Conservation (phyloP, 2,329 filamentous ascomycete genomes). For the Cordyceps cateniannulata region DNA sequence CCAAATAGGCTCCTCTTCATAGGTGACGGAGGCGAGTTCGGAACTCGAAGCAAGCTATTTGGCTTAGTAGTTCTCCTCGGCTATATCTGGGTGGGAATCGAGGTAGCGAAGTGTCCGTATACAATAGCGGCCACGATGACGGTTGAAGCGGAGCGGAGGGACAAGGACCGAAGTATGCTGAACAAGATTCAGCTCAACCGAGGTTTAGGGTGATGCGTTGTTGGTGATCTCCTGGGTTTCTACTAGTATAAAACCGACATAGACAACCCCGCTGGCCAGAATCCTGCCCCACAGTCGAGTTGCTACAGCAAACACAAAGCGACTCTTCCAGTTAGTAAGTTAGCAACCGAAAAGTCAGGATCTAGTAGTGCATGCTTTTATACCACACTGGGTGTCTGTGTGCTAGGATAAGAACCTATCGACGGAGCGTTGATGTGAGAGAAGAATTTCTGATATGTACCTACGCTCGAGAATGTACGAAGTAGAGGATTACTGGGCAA, state of each 20-base stretch:
- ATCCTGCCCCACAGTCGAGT: background rate
- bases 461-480: no score
- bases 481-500: no score
- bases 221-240: background rate
- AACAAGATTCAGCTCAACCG: background rate
- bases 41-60: background rate
- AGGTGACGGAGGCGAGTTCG: background rate
- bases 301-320: background rate
- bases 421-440: no score
- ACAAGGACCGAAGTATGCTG: background rate
- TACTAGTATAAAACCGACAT: background rate
- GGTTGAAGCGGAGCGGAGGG: background rate
- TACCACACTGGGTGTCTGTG: background rate
- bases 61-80: background rate
- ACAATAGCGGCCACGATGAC: background rate
- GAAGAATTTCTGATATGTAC: no score
- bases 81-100: background rate
- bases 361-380: background rate
- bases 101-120: background rate
- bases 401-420: no score
- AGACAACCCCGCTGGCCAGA: background rate
- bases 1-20: background rate
- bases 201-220: background rate
- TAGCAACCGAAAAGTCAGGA: no score
- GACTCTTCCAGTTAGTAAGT: no score